Base-by-base conservation (phyloP, 768 basidiomycete genomes). In the Macrolepiota fuliginosa region DNA sequence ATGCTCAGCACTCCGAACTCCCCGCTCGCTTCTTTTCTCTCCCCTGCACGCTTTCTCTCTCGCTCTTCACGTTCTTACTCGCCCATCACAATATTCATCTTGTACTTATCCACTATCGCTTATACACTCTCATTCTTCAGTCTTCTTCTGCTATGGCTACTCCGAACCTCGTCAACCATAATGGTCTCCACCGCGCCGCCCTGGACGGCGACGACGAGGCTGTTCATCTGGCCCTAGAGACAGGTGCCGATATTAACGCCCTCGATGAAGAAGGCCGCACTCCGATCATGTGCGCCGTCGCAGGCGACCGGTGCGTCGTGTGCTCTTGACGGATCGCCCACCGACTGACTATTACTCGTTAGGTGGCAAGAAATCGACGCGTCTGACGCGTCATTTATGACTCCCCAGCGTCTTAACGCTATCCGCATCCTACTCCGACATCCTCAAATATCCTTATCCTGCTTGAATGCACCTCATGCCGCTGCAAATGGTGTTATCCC, bases 401-500 rank as follows among this genome's bases (percentile, higher is more conserved):
- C 84, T 0, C 71, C 73, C 54, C 76, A 74, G 63, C 87, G 89
- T 45, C 75, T 91, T 54, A 73, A 79, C 46, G 78, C 83, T 47
- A 81, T 92, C 60, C 81, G 80, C 58, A 75, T 79, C 17, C 76
- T 91, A 25, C 72, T 86, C 15, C 72, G 70, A 9, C 86, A 85
- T 60, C 80, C 82, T 1, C 78, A 85, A 51, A 80, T 88, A 12
- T 86, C 89, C 10, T 76, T 93, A 13, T 81, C 82, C 69, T 86
- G 88, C 17, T 75, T 93, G 45, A 92, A 93, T 70, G 84, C 87
- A n/a, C 87, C 90, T 0, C 87, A 88, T 56, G 76, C 77, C 62
- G 82, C 84, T 1, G 84, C 88, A 77, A 85, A 84, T 56, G 89
- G 90, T 36, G 89, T 90, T 7, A 88, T 89, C 1, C 90, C 90